Evolutionary conservation across 2,329 filamentous ascomycete genomes (phyloP), one percentile per base, ranked within the genome.

Genomic region (Botrytis cinerea): DNA sequence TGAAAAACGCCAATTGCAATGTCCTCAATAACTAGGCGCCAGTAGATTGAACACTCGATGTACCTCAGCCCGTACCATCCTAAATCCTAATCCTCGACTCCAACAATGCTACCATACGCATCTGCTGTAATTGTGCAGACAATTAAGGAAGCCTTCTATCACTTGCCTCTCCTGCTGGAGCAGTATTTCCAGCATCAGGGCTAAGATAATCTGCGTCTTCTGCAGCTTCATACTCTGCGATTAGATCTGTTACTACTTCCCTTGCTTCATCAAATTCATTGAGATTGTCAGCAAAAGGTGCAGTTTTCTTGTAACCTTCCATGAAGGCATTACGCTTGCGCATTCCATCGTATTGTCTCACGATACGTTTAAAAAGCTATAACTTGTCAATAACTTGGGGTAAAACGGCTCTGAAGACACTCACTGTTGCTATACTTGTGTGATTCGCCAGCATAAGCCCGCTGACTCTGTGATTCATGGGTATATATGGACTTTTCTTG

Each of bases 361-460:
- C 89, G 75, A 98, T 97, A 62, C 95, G 90, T 82, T 97, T 97
- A 86, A 99, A 99, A 16, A 99, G 87, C 84, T 92, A 45, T 73
- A 60, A 67, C 61, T 22, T 25, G 14, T 76, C 73, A 75, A 75
- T 74, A 66, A 57, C 62, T 59, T 40, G 16, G 7, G 22, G 25
- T 16, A 46, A 35, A 40, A 40, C 28, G 8, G 59, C 25, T 66
- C 8, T 6, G 5, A 28, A 57, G n/a, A 46, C 20, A 83, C 88
- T 79, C 85, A 91, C 90, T 38, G 96, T 98, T 64, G 95, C 93
- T 78, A 99, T 97, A 76, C 95, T 97, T 0, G 96, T 99, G 82
- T 99, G 96, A 81, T 99, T 99, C 20, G 96, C 96, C 74, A 99
- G 86, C 96, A 99, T 99, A 74, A 99, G 88, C 2, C 96, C 96